A percentile compares a stretch with the other conserved stretches of the same genome.
Evolutionary conservation across 2,329 filamentous ascomycete genomes (phyloP).

Genomic region (Talaromyces sp.): DNA sequence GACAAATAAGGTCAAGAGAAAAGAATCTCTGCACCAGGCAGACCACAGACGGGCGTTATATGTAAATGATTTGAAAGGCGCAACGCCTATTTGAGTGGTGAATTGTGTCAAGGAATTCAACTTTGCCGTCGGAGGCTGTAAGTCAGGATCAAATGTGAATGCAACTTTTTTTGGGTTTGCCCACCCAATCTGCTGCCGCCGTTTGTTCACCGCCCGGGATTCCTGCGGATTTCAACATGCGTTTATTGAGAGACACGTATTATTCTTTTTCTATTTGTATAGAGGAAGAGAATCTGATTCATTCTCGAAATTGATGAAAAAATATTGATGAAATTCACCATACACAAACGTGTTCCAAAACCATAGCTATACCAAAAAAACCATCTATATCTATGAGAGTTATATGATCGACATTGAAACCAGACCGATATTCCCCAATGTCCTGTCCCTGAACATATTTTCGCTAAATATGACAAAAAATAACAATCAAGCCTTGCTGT

Average conservation of each 20-base stretch:
- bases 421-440: not conserved
- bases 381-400: not conserved
- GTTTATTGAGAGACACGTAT: too few relatives aligned
- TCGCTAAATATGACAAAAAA: not conserved
- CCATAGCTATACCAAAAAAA: not conserved
- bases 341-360: not conserved
- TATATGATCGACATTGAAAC: conserved; percentile 13
- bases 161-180: conserved; percentile 13
- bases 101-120: conserved; percentile 4
- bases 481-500: conserved; percentile 38
- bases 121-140: conserved; percentile 7
- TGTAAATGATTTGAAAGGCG: conserved; percentile 3
- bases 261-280: too few relatives aligned
- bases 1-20: conserved; percentile 3
- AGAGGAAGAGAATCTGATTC: not conserved
- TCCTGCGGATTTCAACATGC: too few relatives aligned
- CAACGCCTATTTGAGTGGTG: conserved; percentile 10
- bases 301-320: too few relatives aligned
- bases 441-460: not conserved
- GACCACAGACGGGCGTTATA: conserved; percentile 16
- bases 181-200: conserved; percentile 11
- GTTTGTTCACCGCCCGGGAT: not conserved
- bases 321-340: not conserved
- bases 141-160: not conserved
- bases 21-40: conserved; percentile 36